Evolutionary conservation across 1,284 basidiomycete species (phyloP).

Genomic region (Thecaphora thlaspeos): DNA sequence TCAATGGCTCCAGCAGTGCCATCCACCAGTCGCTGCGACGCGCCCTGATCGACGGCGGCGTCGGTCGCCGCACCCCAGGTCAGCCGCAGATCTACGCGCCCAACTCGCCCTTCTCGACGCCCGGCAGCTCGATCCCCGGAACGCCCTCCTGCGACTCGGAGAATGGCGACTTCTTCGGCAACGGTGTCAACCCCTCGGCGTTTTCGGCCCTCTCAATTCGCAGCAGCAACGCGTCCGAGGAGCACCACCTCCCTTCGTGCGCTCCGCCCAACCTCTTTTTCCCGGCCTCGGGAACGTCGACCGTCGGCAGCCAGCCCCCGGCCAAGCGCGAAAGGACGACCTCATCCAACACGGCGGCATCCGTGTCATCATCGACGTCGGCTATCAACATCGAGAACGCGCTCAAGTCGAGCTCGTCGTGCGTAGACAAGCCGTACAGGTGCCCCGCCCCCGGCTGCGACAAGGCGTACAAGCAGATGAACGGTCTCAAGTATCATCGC

Average conservation of each 20-base stretch:
- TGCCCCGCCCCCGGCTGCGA: conserved; percentile 97
- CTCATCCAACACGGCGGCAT: conserved; percentile 6
- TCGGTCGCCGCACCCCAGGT: conserved; percentile 37
- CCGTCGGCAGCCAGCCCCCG: conserved; percentile 34
- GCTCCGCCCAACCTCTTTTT: conserved; percentile 58
- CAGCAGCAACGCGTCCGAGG: conserved; percentile 25
- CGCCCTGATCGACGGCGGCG: conserved; percentile 54
- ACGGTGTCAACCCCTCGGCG: conserved; percentile 41
- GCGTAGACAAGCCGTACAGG: conserved; percentile 78
- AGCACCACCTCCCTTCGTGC: conserved; percentile 55
- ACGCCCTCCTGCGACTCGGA: conserved; percentile 48
- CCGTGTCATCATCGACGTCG: conserved; percentile 23
- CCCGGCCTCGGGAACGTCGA: conserved; percentile 46
- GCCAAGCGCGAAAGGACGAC: conserved; percentile 49
- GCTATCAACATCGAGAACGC: conserved; percentile 22
- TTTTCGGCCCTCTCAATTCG: conserved; percentile 54
- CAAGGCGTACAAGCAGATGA: conserved; percentile 97
- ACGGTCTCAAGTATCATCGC: conserved; percentile 94
- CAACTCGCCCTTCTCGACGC: conserved; percentile 56
- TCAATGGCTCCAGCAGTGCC: conserved; percentile 13
- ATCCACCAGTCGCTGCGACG: conserved; percentile 50
- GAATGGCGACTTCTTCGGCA: conserved; percentile 47
- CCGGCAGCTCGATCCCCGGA: conserved; percentile 50
- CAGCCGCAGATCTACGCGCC: conserved; percentile 49
- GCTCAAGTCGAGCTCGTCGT: conserved; percentile 17